Percentiles rank a stretch among this genome's conserved stretches.
Evolutionary conservation across 2,329 filamentous ascomycete species (phyloP).

Genomic region (Fusarium pilosicola): DNA sequence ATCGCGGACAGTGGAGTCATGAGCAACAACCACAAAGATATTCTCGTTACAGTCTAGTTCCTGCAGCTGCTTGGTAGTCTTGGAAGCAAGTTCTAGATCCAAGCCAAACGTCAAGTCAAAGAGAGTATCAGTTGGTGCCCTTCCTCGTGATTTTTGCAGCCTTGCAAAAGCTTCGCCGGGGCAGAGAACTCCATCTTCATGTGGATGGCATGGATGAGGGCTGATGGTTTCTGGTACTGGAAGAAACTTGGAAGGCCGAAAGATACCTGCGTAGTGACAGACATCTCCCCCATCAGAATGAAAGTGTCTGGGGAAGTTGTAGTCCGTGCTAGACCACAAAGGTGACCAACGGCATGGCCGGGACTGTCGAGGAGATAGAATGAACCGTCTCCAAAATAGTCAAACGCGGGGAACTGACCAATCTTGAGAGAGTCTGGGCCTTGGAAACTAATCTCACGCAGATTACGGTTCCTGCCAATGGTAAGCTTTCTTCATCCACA

Average conservation of each 20-base stretch:
- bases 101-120: constrained; percentile 36
- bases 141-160: constrained; percentile 32
- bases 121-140: constrained; percentile 19
- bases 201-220: constrained; percentile 33
- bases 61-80: constrained; percentile 25
- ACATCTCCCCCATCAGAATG: constrained; percentile 56
- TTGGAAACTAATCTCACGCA: constrained; percentile 45
- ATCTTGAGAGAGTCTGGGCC: constrained; percentile 43
- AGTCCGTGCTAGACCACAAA: constrained; percentile 54
- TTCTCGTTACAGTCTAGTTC: constrained; percentile 35
- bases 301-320: constrained; percentile 49
- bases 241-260: constrained; percentile 49
- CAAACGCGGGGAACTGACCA: constrained; percentile 51
- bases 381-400: constrained; percentile 56
- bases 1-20: constrained; percentile 37
- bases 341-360: constrained; percentile 54
- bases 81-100: constrained; percentile 25
- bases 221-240: constrained; percentile 47
- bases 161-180: constrained; percentile 29
- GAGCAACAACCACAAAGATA: constrained; percentile 32
- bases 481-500: accelerated
- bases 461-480: constrained; percentile 22
- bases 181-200: constrained; percentile 6
- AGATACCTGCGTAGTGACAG: constrained; percentile 53
- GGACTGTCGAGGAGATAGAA: constrained; percentile 55